Conservation (phyloP, 352 stramenopile genomes). For the Chloridella minuta region DNA sequence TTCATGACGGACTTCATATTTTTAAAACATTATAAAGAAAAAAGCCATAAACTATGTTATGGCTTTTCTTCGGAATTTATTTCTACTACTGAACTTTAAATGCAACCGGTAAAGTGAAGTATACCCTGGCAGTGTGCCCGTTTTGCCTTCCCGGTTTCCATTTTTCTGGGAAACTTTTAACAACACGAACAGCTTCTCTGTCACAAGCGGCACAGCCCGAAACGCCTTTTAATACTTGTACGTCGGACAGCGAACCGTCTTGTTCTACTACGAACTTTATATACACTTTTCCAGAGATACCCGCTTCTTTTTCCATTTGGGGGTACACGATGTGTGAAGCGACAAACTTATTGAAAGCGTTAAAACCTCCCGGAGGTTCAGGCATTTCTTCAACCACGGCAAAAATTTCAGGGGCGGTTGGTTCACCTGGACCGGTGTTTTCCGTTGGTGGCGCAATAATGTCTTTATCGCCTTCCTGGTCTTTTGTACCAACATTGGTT, state of each 20-base stretch:
- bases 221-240: background rate
- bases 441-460: background rate
- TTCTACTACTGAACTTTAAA: background rate
- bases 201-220: background rate
- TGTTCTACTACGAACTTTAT: background rate
- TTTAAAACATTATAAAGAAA: background rate
- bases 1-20: background rate
- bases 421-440: background rate
- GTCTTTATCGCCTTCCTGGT: background rate
- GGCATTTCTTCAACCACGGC: background rate
- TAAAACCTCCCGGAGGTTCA: background rate
- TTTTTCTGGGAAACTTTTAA: background rate
- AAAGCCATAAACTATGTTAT: background rate
- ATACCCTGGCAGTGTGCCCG: background rate
- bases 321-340: background rate
- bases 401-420: background rate
- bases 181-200: background rate
- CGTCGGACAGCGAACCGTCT: background rate
- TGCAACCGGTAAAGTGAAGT: background rate
- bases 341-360: background rate
- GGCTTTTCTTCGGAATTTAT: background rate
- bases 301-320: background rate
- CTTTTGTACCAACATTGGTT: background rate
- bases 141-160: background rate
- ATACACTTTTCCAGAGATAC: background rate